phyloP scores from a whole-genome alignment of 805 yeast genomes.

The Yamadazyma paraphyllophila region DNA sequence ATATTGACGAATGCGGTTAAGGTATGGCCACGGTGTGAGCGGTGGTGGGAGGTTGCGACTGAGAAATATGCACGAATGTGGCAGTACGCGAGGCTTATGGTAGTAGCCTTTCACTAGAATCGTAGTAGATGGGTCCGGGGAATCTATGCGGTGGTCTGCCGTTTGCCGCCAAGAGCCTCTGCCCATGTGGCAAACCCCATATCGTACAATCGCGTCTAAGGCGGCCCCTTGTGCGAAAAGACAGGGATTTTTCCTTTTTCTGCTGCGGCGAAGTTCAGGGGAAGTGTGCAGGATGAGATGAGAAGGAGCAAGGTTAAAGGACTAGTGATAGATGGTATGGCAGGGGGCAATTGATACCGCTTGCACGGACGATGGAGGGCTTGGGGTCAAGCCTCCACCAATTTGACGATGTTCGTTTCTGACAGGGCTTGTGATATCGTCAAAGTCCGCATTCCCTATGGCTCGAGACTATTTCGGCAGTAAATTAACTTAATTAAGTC shows the following conservation, averaged over 20 bases:
- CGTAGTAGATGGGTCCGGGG: neutral
- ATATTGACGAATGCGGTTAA: no score
- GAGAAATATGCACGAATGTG: no score
- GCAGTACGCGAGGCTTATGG: no score
- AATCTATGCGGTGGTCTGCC: neutral
- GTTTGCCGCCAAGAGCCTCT: neutral
- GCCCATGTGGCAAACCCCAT: slow-evolving; percentile 2
- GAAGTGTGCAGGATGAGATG: slow-evolving; percentile 2
- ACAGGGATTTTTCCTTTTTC: neutral
- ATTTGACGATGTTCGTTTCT: neutral
- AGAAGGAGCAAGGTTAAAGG: neutral
- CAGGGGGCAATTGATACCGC: neutral
- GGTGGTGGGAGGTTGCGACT: no score
- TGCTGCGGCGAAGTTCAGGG: slow-evolving; percentile 4
- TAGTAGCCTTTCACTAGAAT: no score
- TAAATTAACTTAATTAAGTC: slow-evolving; percentile 7
- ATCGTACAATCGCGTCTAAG: slow-evolving; percentile 4
- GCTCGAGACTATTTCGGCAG: slow-evolving; percentile 2
- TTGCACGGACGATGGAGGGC: neutral
- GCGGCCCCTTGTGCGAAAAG: slow-evolving; percentile 1
- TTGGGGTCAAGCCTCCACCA: no score
- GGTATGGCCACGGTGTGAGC: no score
- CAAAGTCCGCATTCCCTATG: neutral
- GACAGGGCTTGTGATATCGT: neutral
- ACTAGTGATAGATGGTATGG: neutral